Conservation (phyloP, 371 early-diverging fungal genomes). For the Syncephalis plumigaleata region DNA sequence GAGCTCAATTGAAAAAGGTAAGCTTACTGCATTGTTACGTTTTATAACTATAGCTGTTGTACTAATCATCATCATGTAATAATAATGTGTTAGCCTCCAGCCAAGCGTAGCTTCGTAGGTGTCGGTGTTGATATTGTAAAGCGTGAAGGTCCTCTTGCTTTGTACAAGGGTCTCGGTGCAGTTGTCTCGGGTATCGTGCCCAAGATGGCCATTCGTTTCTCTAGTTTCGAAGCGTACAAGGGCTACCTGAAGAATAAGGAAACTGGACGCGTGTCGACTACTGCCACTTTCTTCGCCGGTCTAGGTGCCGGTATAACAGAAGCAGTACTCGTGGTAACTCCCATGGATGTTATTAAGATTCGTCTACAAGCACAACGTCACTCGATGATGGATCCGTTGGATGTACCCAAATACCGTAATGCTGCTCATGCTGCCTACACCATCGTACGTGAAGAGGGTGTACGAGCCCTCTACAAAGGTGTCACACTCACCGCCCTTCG, state of each 20-base stretch:
- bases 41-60: not conserved
- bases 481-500: constrained; percentile 86
- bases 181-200: constrained; percentile 96
- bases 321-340: constrained; percentile 90
- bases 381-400: constrained; percentile 90
- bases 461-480: constrained; percentile 85
- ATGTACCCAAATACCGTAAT: constrained; percentile 91
- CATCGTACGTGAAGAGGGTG: constrained; percentile 84
- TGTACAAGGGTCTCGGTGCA: constrained; percentile 96
- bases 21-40: not conserved
- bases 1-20: constrained; percentile 13
- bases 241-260: constrained; percentile 47
- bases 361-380: constrained; percentile 92
- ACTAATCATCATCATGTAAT: too few relatives aligned
- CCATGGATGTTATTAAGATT: constrained; percentile 95
- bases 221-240: constrained; percentile 91
- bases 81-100: not conserved
- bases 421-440: constrained; percentile 85
- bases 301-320: constrained; percentile 93
- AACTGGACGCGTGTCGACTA: constrained; percentile 45
- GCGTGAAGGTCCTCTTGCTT: constrained; percentile 75
- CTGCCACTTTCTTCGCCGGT: constrained; percentile 80
- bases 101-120: constrained; percentile 45
- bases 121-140: constrained; percentile 71
- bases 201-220: constrained; percentile 97